Percentiles rank a stretch among this genome's conserved stretches.
Conservation (phyloP, 176 grass and related monocot species). For the Oryza officinalis region DNA sequence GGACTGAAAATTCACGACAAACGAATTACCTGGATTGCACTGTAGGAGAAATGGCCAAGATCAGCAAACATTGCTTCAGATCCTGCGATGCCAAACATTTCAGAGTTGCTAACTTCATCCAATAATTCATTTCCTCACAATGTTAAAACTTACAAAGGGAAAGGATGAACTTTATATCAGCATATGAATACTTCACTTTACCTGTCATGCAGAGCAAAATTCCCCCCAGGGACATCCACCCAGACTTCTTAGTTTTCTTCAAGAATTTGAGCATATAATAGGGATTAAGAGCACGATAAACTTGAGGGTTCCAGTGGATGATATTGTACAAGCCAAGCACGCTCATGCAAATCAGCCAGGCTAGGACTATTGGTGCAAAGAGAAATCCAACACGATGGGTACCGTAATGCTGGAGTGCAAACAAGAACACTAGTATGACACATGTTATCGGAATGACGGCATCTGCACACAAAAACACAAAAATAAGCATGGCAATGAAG, state of each 20-base stretch:
- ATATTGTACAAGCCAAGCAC: slow-evolving; percentile 88
- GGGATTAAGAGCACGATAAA: slow-evolving; percentile 79
- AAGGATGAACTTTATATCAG: background rate
- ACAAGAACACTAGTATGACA: slow-evolving; percentile 71
- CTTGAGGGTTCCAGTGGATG: slow-evolving; percentile 67
- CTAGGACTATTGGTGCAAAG: slow-evolving; percentile 80
- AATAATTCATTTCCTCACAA: background rate
- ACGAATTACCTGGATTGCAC: slow-evolving; percentile 76
- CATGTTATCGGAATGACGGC: slow-evolving; percentile 88
- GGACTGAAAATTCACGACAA: background rate
- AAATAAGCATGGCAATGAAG: background rate
- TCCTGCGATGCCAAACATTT: slow-evolving; percentile 52
- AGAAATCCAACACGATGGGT: slow-evolving; percentile 82
- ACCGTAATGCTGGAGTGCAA: slow-evolving; percentile 91
- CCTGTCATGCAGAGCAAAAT: slow-evolving; percentile 97
- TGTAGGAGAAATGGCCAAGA: slow-evolving; percentile 96
- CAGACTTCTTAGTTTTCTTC: slow-evolving; percentile 86
- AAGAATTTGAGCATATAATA: slow-evolving; percentile 80
- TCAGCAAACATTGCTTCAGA: slow-evolving; percentile 99
- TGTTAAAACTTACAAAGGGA: background rate
- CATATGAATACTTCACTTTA: slow-evolving; percentile 14
- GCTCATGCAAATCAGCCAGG: slow-evolving; percentile 82
- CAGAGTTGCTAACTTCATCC: background rate
- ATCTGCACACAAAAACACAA: slow-evolving; percentile 39
- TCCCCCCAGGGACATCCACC: slow-evolving; percentile 96